A percentile compares a stretch with the other conserved stretches of the same genome.
Conservation (phyloP, 257 asterid genomes). For the Solanum sparsipilum region DNA sequence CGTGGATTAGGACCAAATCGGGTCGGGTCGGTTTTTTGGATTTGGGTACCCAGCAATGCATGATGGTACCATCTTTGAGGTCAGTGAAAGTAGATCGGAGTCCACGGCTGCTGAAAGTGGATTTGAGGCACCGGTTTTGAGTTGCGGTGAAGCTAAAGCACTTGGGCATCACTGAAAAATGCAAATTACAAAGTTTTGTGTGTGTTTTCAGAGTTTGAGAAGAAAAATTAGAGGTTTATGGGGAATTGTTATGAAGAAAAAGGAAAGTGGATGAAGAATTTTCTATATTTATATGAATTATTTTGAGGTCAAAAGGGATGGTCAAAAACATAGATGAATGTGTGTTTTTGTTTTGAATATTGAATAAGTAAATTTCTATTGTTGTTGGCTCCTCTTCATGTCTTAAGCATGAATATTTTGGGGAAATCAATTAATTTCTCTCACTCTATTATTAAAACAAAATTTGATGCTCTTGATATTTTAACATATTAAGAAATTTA, state of each 20-base stretch:
- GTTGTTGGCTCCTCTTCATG: not conserved
- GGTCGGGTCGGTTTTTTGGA: slow-evolving; percentile 25
- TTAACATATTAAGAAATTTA: too few relatives aligned
- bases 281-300: not conserved
- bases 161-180: slow-evolving; percentile 17
- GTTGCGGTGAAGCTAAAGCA: slow-evolving; percentile 50
- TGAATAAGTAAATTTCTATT: not conserved
- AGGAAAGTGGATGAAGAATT: not conserved
- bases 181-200: not conserved
- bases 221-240: not conserved
- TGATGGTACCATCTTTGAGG: slow-evolving; percentile 47
- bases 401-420: not conserved
- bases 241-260: not conserved
- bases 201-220: not conserved
- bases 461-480: too few relatives aligned
- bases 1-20: slow-evolving; percentile 49
- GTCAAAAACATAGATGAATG: not conserved
- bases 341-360: not conserved
- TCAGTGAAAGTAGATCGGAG: slow-evolving; percentile 41
- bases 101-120: slow-evolving; percentile 31
- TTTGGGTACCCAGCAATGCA: slow-evolving; percentile 56
- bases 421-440: too few relatives aligned
- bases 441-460: too few relatives aligned
- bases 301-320: not conserved
- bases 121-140: slow-evolving; percentile 32